Evolutionary conservation across 306 rosid species (phyloP).

Genomic region (Phaseolus lunatus): DNA sequence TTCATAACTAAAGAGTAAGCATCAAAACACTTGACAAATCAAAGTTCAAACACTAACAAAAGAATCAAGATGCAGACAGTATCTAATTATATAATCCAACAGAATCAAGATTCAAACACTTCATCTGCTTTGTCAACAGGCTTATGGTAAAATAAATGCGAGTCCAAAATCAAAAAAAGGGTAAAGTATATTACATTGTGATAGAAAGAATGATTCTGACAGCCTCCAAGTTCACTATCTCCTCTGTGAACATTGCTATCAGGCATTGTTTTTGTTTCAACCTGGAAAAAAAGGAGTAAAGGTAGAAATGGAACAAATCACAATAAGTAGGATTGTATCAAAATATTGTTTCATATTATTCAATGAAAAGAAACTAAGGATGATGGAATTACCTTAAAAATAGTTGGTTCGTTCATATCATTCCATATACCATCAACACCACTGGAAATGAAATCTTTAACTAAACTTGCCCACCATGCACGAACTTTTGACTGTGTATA

Average conservation of each 20-base stretch:
- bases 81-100: conserved; percentile 33
- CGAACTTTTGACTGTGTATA: conserved; percentile 83
- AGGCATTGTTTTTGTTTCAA: conserved; percentile 91
- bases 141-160: conserved; percentile 27
- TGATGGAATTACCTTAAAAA: conserved; percentile 71
- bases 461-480: conserved; percentile 90
- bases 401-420: conserved; percentile 96
- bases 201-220: conserved; percentile 84
- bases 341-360: conserved; percentile 1
- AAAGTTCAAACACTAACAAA: conserved; percentile 28
- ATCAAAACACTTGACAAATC: conserved; percentile 25
- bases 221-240: conserved; percentile 90
- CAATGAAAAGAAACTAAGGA: not conserved
- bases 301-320: conserved; percentile 24
- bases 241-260: conserved; percentile 88
- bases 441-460: conserved; percentile 73
- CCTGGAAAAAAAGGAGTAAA: conserved; percentile 53
- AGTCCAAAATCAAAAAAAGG: conserved; percentile 34
- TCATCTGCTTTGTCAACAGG: conserved; percentile 23
- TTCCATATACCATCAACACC: conserved; percentile 99
- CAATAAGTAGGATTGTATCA: conserved; percentile 1
- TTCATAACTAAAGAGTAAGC: conserved; percentile 11
- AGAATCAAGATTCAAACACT: not conserved
- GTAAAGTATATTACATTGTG: conserved; percentile 74
- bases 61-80: conserved; percentile 36